A percentile compares a stretch with the other conserved stretches of the same genome.
phyloP scores from a whole-genome alignment of 2,329 filamentous ascomycete species.

The Penicillium sp. region DNA sequence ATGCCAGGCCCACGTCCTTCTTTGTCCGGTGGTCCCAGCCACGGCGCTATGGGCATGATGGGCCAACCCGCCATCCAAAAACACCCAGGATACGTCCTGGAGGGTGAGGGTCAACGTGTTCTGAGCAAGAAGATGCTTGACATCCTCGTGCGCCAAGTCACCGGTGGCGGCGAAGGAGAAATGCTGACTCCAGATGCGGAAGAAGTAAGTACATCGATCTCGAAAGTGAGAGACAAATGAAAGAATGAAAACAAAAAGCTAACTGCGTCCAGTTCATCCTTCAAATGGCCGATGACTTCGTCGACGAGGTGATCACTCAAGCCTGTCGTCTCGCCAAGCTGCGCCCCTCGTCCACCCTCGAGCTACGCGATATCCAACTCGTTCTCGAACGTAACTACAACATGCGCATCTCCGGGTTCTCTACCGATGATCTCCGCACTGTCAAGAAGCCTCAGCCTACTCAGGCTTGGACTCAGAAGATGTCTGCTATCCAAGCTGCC shows the following conservation, averaged over 20 bases:
- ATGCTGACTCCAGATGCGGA: slow-evolving; percentile 88
- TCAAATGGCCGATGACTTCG: slow-evolving; percentile 86
- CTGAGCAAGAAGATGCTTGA: slow-evolving; percentile 98
- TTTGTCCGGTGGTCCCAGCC: slow-evolving; percentile 71
- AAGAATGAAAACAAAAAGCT: not conserved
- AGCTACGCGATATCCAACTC: slow-evolving; percentile 82
- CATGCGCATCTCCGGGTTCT: slow-evolving; percentile 90
- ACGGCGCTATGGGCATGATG: slow-evolving; percentile 76
- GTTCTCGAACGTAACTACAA: slow-evolving; percentile 83
- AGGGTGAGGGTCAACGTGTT: slow-evolving; percentile 87
- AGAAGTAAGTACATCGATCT: slow-evolving; percentile 62
- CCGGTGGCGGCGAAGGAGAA: slow-evolving; percentile 73
- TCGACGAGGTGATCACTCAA: slow-evolving; percentile 82
- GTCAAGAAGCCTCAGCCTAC: slow-evolving; percentile 91
- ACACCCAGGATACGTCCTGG: slow-evolving; percentile 78
- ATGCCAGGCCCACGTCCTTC: slow-evolving; percentile 78
- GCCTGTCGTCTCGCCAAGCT: slow-evolving; percentile 93
- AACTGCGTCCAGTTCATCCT: slow-evolving; percentile 68
- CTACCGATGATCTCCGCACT: slow-evolving; percentile 88
- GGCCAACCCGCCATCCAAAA: slow-evolving; percentile 81
- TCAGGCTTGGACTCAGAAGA: slow-evolving; percentile 88
- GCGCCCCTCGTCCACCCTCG: slow-evolving; percentile 82
- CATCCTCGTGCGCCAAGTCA: slow-evolving; percentile 90
- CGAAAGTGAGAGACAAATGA: not conserved
- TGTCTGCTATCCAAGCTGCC: slow-evolving; percentile 92